phyloP scores from a whole-genome alignment of 2,329 filamentous ascomycete genomes.

The Exutisphaerella laricina region DNA sequence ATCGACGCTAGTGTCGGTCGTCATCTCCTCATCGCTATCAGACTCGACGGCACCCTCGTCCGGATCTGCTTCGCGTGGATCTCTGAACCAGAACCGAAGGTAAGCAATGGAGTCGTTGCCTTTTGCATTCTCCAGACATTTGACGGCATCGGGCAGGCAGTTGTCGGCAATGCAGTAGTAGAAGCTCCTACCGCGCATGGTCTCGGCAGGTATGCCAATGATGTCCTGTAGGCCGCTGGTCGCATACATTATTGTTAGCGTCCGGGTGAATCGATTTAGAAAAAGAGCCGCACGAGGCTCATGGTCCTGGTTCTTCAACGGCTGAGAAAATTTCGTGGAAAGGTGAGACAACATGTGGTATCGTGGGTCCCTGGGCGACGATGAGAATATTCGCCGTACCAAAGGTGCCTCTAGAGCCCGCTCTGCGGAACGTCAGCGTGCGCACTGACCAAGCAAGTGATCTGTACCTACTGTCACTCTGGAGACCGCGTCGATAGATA shows the following conservation, averaged over 20 bases:
- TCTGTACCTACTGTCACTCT: slow-evolving; percentile 63
- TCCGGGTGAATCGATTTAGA: slow-evolving; percentile 78
- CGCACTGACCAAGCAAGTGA: background rate
- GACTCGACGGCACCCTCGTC: slow-evolving; percentile 23
- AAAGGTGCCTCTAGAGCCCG: slow-evolving; percentile 71
- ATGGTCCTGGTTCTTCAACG: slow-evolving; percentile 54
- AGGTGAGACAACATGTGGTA: slow-evolving; percentile 87
- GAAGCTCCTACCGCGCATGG: slow-evolving; percentile 72
- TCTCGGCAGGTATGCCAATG: slow-evolving; percentile 63
- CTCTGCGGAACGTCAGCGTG: slow-evolving; percentile 46
- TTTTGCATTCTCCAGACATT: slow-evolving; percentile 77
- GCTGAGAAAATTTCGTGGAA: slow-evolving; percentile 67
- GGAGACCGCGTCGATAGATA: slow-evolving; percentile 63
- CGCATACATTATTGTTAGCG: slow-evolving; percentile 78
- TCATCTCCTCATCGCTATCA: slow-evolving; percentile 44
- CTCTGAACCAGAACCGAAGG: slow-evolving; percentile 75
- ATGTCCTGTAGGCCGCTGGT: slow-evolving; percentile 71
- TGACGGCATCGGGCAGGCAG: slow-evolving; percentile 69
- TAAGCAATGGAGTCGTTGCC: slow-evolving; percentile 89
- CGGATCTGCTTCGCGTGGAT: slow-evolving; percentile 55
- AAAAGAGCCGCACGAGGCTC: slow-evolving; percentile 81
- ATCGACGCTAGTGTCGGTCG: slow-evolving; percentile 45
- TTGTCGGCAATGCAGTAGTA: slow-evolving; percentile 80
- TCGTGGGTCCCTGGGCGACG: slow-evolving; percentile 72
- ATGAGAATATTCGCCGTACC: slow-evolving; percentile 72